Evolutionary conservation across 768 basidiomycete genomes (phyloP), one percentile per base, ranked within the genome.

Genomic region (Sporobolomyces roseus): DNA sequence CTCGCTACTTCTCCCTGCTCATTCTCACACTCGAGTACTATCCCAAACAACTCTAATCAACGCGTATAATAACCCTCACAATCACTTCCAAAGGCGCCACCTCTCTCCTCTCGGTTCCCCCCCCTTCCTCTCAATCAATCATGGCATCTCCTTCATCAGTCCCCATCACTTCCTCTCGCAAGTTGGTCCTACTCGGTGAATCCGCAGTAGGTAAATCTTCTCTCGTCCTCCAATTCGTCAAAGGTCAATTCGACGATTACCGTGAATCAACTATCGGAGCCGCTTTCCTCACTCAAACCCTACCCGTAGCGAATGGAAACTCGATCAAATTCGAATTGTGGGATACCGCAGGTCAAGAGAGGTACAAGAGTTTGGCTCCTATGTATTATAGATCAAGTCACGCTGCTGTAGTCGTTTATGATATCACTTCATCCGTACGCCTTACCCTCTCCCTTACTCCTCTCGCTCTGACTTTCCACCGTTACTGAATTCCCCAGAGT

Each of bases 361-460:
- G 92, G 73, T 94, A 93, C 81, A 93, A 92, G 85, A 88, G 83
- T 70, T 58, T 75, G 86, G 90, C 91, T 43, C 92, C 91, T 63
- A 94, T 93, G 92, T 94, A 94, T 82, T 96, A 96, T 80, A 88
- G 91, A 73, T 91, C 91, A 73, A 91, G 90, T 76, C 89, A 93
- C 76, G 92, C 91, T 75, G 91, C 92, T 30, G 90, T 94, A 32
- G 92, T 93, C 53, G 91, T 93, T 27, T 94, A 92, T 78, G 96
- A 99, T 80, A 93, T 99, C 79, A 98, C 96, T 48, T 89, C 91
- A 77, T 78, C 88, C 12, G 75, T 77, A 21, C 50, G 76, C n/a
- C n/a, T n/a, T 70, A 3, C 6, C 16, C 32, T 30, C 38, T 41
- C 38, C 17, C 38, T 41, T 41, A 41, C 38, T n/a, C n/a, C n/a